phyloP scores from a whole-genome alignment of 805 yeast genomes.

The Scheffersomyces coipomensis region DNA sequence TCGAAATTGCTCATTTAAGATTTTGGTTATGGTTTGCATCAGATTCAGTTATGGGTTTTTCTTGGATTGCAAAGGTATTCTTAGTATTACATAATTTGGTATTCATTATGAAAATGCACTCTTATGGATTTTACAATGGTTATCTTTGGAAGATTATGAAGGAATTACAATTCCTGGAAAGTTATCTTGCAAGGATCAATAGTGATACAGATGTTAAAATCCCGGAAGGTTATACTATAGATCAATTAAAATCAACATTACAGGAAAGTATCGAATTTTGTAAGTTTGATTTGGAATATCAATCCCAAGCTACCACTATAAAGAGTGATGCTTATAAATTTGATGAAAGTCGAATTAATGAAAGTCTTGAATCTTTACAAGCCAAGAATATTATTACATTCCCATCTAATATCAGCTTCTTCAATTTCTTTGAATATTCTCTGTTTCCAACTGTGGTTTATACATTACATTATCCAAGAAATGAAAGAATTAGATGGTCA shows the following conservation, averaged over 20 bases:
- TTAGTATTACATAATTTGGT: constrained; percentile 82
- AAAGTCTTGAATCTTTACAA: constrained; percentile 7
- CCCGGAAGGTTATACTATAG: constrained; percentile 23
- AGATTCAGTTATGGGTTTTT: constrained; percentile 44
- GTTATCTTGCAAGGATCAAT: constrained; percentile 40
- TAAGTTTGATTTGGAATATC: constrained; percentile 64
- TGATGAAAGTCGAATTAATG: constrained; percentile 9
- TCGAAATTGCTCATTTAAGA: constrained; percentile 53
- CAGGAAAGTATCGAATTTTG: constrained; percentile 64
- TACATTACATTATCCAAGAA: constrained; percentile 80
- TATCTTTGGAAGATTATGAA: constrained; percentile 67
- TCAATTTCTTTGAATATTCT: constrained; percentile 71
- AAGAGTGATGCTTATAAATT: constrained; percentile 4
- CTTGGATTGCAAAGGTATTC: constrained; percentile 92
- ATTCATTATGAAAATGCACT: constrained; percentile 91
- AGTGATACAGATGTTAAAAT: constrained; percentile 12
- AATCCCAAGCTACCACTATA: constrained; percentile 34
- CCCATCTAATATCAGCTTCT: constrained; percentile 68
- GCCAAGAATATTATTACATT: constrained; percentile 36
- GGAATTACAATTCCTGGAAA: constrained; percentile 53
- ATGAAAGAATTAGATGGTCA: constrained; percentile 61
- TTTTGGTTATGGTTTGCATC: constrained; percentile 60
- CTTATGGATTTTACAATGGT: constrained; percentile 90
- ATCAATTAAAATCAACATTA: constrained; percentile 25
- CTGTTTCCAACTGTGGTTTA: constrained; percentile 90